Base-by-base conservation (phyloP, 2,329 filamentous ascomycete species). In the Fonsecaea erecta region DNA sequence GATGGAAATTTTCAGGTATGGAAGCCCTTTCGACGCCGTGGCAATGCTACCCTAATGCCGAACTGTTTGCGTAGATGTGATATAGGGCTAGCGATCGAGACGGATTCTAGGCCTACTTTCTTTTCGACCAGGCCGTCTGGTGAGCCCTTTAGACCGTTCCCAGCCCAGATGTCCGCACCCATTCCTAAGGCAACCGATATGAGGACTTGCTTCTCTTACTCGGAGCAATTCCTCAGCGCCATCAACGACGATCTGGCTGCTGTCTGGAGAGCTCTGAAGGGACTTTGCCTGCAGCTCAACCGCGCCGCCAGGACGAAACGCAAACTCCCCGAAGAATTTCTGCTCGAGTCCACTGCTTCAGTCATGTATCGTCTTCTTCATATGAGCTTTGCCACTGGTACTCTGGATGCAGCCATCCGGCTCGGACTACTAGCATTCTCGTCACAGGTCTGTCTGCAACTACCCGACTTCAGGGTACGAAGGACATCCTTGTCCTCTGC, bases 351-450 rank as follows among this genome's bases (percentile, higher is more conserved):
- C 28, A 80, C 80, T 77, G 68, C 70, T 0, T 76, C 79, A 16
- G 72, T 78, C 26, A 77, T 78, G 71, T 82, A 82, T 68, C 77
- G 75, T 1, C 73, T 82, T 1, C 69, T 81, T 14, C 57, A 72
- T 26, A 76, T 76, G 73, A 55, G 62, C 7, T 77, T 76, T 56
- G 63, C 70, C 8, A 12, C 24, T 1, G 70, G 68, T 11, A 74
- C 75, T 0, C 48, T 71, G 11, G 69, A 79, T 30, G 78, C 81
- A 66, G 71, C 73, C 0, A 67, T 82, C n/a, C 77, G 79, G 1
- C 73, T 78, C 7, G 78, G 78, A 14, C 71, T 82, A 0, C 65
- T 82, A 1, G 74, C 74, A 11, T 81, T 79, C 58, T 74, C 73
- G 4, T 74, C 71, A 16, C 72, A 73, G 57, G 63, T 79, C 18